Evolutionary conservation across 169 alveolate species (phyloP), one percentile per base, ranked within the genome.

Genomic region (Cryptosporidium meleagridis): DNA sequence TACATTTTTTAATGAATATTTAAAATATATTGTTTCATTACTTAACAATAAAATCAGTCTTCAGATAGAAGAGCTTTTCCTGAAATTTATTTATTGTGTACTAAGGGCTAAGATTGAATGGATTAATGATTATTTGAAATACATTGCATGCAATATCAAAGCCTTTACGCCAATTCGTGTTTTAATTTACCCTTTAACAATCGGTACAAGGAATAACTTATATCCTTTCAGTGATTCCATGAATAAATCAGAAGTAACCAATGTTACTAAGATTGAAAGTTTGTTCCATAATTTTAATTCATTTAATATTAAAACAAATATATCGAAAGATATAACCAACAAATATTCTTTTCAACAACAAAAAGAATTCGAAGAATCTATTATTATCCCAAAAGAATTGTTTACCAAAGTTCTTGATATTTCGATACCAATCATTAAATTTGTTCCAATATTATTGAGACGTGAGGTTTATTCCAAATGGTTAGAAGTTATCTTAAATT

Each of bases 161-260:
- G 55, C 68, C 8, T 80, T 80, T 62, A 80, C 89, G 18, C 68
- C 89, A 23, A 59, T 80, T 26, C 62, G 89, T 39, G 59, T 80
- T n/a, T 14, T 80, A 31, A 62, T 80, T n/a, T 45, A 80, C 21
- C 80, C 89, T 26, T 65, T 80, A 23, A 44, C 51, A 44, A 62
- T 80, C 26, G 75, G 89, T 16, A 10, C 48, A 65, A 65, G 14
- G 48, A 41, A 65, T 58, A 62, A 75, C 16, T 33, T 55, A 31
- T 7, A 35, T 12, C 1, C 8, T 18, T 31, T 12, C 35, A 48
- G 16, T 45, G 6, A 71, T 14, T 26, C 48, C 1, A 5, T 10
- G 8, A 33, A n/a, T 52, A 59, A 37, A 21, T 41, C 39, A 59
- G 45, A 35, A 65, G 33, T 29, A 31, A 16, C 51, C 7, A 37